phyloP scores from a whole-genome alignment of 306 rosid species.

The Casuarina cunninghamiana region DNA sequence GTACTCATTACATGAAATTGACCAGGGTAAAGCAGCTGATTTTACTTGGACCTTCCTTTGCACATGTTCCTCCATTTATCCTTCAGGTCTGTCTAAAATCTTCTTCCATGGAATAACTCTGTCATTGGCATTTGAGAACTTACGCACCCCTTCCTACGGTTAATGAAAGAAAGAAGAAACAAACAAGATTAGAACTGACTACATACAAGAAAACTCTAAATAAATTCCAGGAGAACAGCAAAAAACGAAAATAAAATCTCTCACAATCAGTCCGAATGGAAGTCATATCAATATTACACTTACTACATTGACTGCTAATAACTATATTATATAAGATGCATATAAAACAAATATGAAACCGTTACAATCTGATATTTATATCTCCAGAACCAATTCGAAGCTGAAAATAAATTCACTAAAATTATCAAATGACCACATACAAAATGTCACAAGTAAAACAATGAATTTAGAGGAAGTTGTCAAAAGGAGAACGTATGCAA shows the following conservation, averaged over 20 bases:
- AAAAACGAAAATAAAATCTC: not conserved
- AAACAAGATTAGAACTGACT: constrained; percentile 11
- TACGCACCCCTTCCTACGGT: constrained; percentile 59
- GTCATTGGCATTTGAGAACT: constrained; percentile 31
- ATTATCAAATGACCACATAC: not conserved
- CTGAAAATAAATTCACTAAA: not conserved
- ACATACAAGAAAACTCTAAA: not conserved
- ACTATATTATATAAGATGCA: not conserved
- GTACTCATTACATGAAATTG: constrained; percentile 1
- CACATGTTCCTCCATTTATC: constrained; percentile 70
- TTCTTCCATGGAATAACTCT: constrained; percentile 51
- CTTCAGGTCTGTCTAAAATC: constrained; percentile 53
- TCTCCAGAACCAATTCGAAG: not conserved
- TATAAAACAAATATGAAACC: not conserved
- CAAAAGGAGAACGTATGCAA: not conserved
- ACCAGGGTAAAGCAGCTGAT: constrained; percentile 1
- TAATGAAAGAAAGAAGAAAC: not conserved
- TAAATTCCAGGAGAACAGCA: not conserved
- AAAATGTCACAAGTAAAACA: not conserved
- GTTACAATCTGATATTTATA: not conserved
- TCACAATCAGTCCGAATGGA: not conserved
- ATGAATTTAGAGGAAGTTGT: not conserved
- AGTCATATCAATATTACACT: not conserved
- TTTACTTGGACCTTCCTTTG: constrained; percentile 27
- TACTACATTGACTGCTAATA: not conserved